These are phyloP conservation scores for Melampsora americana DNA, from an alignment of 1,284 basidiomycete species.

Conservation along the genomic window DNA sequence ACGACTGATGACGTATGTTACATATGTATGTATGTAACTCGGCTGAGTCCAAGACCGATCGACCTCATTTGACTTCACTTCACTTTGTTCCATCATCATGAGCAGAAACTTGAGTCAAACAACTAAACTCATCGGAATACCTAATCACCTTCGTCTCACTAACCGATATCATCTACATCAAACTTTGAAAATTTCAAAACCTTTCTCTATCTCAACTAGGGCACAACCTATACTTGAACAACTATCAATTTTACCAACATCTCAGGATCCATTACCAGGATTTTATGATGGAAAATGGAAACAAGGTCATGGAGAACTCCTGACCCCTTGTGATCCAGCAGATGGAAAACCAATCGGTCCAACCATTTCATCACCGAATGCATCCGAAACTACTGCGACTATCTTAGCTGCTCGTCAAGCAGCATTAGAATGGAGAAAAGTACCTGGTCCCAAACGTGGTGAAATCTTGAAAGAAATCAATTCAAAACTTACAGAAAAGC, in stretches of 20 bases:
- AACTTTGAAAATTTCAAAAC: too few species aligned
- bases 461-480: conserved; percentile 84
- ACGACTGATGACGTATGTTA: too few species aligned
- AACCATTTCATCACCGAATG: conserved; percentile 60
- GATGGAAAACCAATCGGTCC: conserved; percentile 49
- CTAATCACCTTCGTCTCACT: too few species aligned
- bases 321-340: conserved; percentile 49
- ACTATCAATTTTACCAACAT: conserved; percentile 22
- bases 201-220: conserved; percentile 11
- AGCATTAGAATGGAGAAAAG: conserved; percentile 65
- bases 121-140: too few species aligned
- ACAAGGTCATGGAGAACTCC: conserved; percentile 41
- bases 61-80: too few species aligned
- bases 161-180: too few species aligned
- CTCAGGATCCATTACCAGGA: conserved; percentile 38
- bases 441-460: conserved; percentile 82
- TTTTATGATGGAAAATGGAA: conserved; percentile 50
- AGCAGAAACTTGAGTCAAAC: too few species aligned
- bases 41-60: too few species aligned
- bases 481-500: conserved; percentile 73
- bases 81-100: too few species aligned
- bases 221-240: conserved; percentile 24
- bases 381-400: conserved; percentile 65
- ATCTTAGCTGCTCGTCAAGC: conserved; percentile 69
- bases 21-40: too few species aligned